Evolutionary conservation across 306 rosid species (phyloP), one percentile per base, ranked within the genome.

Genomic region (Gastrolobium villosum): DNA sequence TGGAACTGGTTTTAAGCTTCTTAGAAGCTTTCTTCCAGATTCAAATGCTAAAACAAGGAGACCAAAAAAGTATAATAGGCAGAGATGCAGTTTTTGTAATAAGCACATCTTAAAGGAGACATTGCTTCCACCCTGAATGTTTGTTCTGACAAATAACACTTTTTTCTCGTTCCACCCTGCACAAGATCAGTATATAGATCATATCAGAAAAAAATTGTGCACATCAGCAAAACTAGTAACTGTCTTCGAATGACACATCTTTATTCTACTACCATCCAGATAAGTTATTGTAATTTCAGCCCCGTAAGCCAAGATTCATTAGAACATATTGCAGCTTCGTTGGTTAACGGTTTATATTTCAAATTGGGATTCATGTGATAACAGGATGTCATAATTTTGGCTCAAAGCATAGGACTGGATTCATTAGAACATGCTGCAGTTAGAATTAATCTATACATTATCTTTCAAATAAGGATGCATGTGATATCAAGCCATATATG

Each of bases 161-260:
- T 87, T 89, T 39, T 76, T 79, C 72, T 78, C 92, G 31, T 69
- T 65, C 94, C 92, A 92, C 84, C 96, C 98, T 95, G 89, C 78
- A 67, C 82, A 79, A 76, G 15, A 78, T 65, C 13, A 77, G 39
- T 1, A 56, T 1, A 55, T 31, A 57, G 55, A 70, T 28, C 52
- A 36, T 37, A 76, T 76, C 66, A 82, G 66, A 44, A 31, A 36
- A 32, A 15, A 34, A 3, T 2, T 13, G 43, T 26, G 37, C 57
- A 63, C 46, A 37, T 52, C 40, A 50, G 75, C 56, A 60, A 68
- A 32, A 32, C 15, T 74, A 59, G 41, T 41, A 2, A 71, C 13
- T 8, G 61, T 57, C 28, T 40, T 40, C 14, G 34, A 65, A 34
- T 31, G 40, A 65, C 43, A 49, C 28, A 39, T 35, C 30, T 65